Evolutionary conservation across 208 protist genomes (phyloP).

Genomic region (Trypanosoma vivax): DNA sequence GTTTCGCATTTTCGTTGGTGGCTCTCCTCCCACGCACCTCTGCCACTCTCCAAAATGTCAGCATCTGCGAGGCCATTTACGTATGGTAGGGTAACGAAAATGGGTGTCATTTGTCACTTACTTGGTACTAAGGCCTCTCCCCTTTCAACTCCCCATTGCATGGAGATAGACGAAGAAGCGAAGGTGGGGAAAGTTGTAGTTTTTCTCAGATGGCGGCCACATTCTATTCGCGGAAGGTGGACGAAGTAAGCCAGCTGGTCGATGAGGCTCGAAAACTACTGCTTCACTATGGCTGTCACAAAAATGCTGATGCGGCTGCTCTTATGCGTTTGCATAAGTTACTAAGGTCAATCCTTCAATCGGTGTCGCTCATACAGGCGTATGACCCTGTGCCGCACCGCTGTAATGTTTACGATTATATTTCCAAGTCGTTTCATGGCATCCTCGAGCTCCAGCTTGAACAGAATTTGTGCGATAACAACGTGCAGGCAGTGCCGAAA

Average conservation of each 20-base stretch:
- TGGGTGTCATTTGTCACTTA: too few species aligned
- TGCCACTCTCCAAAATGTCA: too few species aligned
- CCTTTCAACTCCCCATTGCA: too few species aligned
- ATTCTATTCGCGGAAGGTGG: constrained; percentile 14
- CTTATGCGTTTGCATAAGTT: constrained; percentile 13
- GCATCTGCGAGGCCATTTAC: too few species aligned
- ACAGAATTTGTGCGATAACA: not conserved
- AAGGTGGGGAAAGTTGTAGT: not conserved
- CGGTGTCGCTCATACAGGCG: constrained; percentile 17
- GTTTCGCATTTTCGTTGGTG: too few species aligned
- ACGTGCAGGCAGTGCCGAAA: not conserved
- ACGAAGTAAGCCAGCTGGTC: constrained; percentile 16
- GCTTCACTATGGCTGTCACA: constrained; percentile 14
- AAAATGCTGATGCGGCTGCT: constrained; percentile 1
- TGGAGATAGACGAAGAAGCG: constrained; percentile 1
- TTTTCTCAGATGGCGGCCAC: not conserved
- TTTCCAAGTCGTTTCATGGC: constrained; percentile 16
- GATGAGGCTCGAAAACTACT: constrained; percentile 13
- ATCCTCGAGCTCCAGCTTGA: constrained; percentile 21
- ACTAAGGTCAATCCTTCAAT: constrained; percentile 13
- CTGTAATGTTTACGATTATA: constrained; percentile 14
- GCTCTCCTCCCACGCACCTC: too few species aligned
- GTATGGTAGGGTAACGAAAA: too few species aligned
- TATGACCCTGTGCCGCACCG: constrained; percentile 16
- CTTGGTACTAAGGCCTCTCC: too few species aligned